phyloP scores from a whole-genome alignment of 1,284 basidiomycete species.

The Cutaneotrichosporon daszewskae region DNA sequence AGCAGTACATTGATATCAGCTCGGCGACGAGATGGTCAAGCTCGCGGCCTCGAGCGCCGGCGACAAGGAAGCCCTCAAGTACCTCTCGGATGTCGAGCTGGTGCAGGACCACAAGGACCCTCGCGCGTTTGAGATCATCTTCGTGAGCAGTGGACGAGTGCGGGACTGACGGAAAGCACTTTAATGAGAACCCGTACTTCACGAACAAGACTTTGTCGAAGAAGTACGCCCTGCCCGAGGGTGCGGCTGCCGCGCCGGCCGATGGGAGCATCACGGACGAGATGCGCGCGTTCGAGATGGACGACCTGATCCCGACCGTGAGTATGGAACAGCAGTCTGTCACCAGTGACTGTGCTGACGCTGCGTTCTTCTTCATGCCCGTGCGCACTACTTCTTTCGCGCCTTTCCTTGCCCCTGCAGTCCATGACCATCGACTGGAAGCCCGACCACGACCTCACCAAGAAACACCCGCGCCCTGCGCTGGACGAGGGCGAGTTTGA shows the following conservation, averaged over 20 bases:
- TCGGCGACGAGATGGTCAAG: constrained; percentile 23
- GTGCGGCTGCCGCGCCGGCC: constrained; percentile 20
- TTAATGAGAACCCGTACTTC: constrained; percentile 48
- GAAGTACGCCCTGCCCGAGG: constrained; percentile 33
- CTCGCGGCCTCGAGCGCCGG: constrained; percentile 23
- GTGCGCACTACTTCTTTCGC: background rate
- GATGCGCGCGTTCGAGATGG: constrained; percentile 30
- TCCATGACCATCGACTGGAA: constrained; percentile 50
- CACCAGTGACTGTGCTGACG: background rate
- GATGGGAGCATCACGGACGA: constrained; percentile 36
- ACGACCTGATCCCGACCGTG: constrained; percentile 26
- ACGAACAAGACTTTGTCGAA: constrained; percentile 40
- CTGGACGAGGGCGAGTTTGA: constrained; percentile 32
- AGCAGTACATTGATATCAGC: constrained; percentile 13
- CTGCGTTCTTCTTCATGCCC: background rate
- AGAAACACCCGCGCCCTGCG: constrained; percentile 45
- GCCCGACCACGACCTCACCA: constrained; percentile 48
- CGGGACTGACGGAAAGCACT: constrained; percentile 25
- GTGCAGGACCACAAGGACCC: constrained; percentile 42
- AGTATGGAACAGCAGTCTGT: too few relatives aligned
- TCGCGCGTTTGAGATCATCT: constrained; percentile 41
- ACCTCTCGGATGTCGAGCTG: constrained; percentile 41
- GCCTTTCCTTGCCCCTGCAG: constrained; percentile 12
- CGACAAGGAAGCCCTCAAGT: constrained; percentile 41
- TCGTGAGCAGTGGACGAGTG: constrained; percentile 28